Evolutionary conservation across 306 rosid genomes (phyloP).

Genomic region (Castanospermum australe): DNA sequence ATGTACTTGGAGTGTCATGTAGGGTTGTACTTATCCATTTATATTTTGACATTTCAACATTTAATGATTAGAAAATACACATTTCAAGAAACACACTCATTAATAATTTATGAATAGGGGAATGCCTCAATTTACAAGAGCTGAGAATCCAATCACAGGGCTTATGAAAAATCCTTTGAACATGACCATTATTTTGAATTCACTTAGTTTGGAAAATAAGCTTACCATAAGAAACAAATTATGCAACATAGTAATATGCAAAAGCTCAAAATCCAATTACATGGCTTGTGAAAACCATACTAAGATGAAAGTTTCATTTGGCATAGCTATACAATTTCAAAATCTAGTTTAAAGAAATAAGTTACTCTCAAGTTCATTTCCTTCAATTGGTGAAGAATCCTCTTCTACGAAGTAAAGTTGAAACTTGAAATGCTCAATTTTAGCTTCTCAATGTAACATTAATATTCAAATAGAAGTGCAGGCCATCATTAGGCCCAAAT

Average conservation of each 20-base stretch:
- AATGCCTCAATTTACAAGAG: no score
- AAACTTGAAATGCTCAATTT: no score
- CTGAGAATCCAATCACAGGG: no score
- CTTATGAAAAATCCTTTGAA: no score
- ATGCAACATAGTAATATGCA: background rate
- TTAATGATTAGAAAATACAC: no score
- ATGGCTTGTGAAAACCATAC: slow-evolving; percentile 15
- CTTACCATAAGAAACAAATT: background rate
- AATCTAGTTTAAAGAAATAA: background rate
- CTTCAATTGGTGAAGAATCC: background rate
- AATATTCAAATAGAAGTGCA: background rate
- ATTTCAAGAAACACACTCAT: no score
- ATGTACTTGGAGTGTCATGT: no score
- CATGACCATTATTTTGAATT: background rate
- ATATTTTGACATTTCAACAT: no score
- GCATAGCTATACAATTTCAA: slow-evolving; percentile 10
- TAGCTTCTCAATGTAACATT: background rate
- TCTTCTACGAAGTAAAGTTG: background rate
- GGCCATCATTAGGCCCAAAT: background rate
- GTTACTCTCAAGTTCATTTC: background rate
- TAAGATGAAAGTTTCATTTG: slow-evolving; percentile 22
- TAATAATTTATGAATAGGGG: no score
- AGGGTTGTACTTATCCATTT: no score
- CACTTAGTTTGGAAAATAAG: background rate
- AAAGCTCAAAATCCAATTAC: background rate